Base-by-base conservation (phyloP, 768 basidiomycete genomes). In the Psilocybe subaeruginosa region DNA sequence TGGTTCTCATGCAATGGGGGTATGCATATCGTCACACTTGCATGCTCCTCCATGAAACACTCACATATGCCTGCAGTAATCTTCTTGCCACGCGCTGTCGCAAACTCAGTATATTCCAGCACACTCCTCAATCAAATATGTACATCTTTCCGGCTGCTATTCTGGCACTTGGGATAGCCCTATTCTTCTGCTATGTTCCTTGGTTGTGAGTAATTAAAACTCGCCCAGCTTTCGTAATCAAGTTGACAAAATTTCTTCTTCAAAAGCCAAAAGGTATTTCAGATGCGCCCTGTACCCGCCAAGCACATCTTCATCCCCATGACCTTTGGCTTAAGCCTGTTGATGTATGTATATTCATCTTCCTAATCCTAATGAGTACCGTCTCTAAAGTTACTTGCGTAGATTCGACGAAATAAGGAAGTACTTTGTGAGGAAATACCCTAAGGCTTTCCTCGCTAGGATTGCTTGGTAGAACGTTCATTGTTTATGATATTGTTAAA, bases 1-100 rank as follows among this genome's bases (percentile, higher is more conserved):
- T 85, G 5, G 77, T 85, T 39, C 73, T 85, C 56, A 86, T 85
- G 82, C 87, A 88, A 72, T 85, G 80, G 79, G 83, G 72, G 70
- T 70, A 43, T 45, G 66, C 52, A 29, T 27, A 5, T 31, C 23
- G 29, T 43, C 27, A 3, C 9, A 29, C 33, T 31, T 23, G 23
- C 6, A 17, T 4, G 23, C 12, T 16, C 29, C 19, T 33, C 16
- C 45, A 27, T 39, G 30, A 46, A 23, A 33, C 41, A 8, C 27
- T 62, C 8, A 63, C 14, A 4, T 3, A 33, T 31, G n/a, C 33
- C 14, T 54, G 23, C 43, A 73, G 83, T 39, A 86, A 85, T 64
- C 74, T 88, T 7, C 76, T 88, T 17, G 75, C 85, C 0, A 82
- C 84, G 0, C 81, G 87, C 19, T 82, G 83, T 8, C 80, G 87